Percentiles rank a stretch among this genome's conserved stretches.
Conservation (phyloP, 2,329 filamentous ascomycete species). For the Sclerotiophoma versabilis region DNA sequence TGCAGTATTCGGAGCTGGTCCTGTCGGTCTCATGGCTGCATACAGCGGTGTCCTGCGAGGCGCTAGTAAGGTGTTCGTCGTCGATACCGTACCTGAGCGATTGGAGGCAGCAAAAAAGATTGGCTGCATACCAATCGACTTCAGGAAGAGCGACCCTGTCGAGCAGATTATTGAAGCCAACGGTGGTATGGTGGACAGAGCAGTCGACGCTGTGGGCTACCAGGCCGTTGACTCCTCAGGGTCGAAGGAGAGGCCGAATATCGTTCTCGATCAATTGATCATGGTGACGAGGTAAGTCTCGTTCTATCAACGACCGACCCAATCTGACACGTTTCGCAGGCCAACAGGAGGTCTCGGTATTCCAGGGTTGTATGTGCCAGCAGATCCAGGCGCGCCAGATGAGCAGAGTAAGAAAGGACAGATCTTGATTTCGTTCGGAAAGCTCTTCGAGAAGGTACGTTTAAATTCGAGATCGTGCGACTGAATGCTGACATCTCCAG, state of each 20-base stretch:
- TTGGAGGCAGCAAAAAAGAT: slow-evolving; percentile 67
- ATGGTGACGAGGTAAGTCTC: slow-evolving; percentile 56
- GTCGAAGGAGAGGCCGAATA: slow-evolving; percentile 66
- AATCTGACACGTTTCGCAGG: slow-evolving; percentile 31
- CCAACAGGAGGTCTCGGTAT: slow-evolving; percentile 69
- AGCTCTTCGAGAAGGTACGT: slow-evolving; percentile 70
- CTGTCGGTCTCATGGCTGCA: slow-evolving; percentile 71
- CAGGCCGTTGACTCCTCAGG: slow-evolving; percentile 64
- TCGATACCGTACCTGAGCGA: slow-evolving; percentile 68
- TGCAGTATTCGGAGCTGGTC: slow-evolving; percentile 68
- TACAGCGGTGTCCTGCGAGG: slow-evolving; percentile 68
- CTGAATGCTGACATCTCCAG: slow-evolving; percentile 43
- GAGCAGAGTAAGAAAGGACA: slow-evolving; percentile 67
- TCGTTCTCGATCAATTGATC: slow-evolving; percentile 70
- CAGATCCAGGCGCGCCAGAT: slow-evolving; percentile 69
- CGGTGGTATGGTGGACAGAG: slow-evolving; percentile 67
- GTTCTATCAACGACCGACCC: not conserved
- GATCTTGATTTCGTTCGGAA: slow-evolving; percentile 70
- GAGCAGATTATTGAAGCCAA: slow-evolving; percentile 67
- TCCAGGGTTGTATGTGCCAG: slow-evolving; percentile 62
- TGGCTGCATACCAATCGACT: slow-evolving; percentile 67
- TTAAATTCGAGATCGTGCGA: not conserved
- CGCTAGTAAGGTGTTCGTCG: slow-evolving; percentile 67
- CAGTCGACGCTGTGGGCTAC: slow-evolving; percentile 71
- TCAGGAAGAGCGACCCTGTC: slow-evolving; percentile 65